Evolutionary conservation across 164 flowering plant genomes (phyloP).

Genomic region (Akebia trifoliata): DNA sequence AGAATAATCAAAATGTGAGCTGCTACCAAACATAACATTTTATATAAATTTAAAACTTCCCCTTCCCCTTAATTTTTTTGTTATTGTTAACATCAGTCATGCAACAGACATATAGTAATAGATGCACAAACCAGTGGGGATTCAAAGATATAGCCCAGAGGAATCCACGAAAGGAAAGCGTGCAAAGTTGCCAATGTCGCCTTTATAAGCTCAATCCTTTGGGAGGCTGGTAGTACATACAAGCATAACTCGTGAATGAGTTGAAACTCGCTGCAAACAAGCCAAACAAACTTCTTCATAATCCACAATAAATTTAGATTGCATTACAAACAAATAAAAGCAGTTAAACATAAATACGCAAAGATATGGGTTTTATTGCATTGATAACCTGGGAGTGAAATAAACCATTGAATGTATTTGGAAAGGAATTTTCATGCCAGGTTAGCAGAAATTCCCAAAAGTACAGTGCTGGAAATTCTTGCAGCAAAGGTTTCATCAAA

Average conservation of each 20-base stretch:
- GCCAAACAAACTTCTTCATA: constrained; percentile 7
- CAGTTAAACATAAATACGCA: not conserved
- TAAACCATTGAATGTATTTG: too few relatives aligned
- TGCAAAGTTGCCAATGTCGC: constrained; percentile 94
- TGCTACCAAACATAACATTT: too few relatives aligned
- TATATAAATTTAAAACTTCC: too few relatives aligned
- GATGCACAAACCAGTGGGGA: constrained; percentile 77
- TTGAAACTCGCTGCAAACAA: constrained; percentile 80
- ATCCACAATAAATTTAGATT: too few relatives aligned
- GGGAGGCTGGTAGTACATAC: constrained; percentile 92
- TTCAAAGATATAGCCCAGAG: constrained; percentile 95
- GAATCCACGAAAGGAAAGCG: constrained; percentile 99
- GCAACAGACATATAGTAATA: not conserved
- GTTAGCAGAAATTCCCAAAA: too few relatives aligned
- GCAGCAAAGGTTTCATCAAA: too few relatives aligned
- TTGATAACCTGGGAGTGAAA: too few relatives aligned
- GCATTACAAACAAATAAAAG: not conserved
- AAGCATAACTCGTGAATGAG: constrained; percentile 98
- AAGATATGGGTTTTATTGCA: too few relatives aligned
- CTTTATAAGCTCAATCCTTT: constrained; percentile 86
- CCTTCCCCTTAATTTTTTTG: too few relatives aligned
- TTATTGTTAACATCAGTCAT: not conserved
- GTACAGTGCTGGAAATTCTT: too few relatives aligned
- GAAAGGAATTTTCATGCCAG: too few relatives aligned
- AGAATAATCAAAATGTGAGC: too few relatives aligned